Evolutionary conservation across 192 early-diverging fungal genomes (phyloP).

Genomic region (Pilobolus umbonatus): DNA sequence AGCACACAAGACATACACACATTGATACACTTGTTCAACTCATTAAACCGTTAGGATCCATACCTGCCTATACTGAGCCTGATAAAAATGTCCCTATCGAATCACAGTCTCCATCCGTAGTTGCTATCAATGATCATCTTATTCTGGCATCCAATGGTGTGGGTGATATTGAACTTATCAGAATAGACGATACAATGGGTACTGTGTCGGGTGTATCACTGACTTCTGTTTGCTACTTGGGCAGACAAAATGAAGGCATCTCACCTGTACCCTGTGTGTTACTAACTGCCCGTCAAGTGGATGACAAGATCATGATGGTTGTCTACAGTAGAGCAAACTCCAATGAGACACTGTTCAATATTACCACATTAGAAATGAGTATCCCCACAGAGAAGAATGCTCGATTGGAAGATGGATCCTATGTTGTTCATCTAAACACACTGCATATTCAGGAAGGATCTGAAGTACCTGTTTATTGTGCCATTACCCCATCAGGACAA

Average conservation of each 20-base stretch:
- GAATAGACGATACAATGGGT: slow-evolving; percentile 12
- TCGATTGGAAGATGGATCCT: neutral
- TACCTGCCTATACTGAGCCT: slow-evolving; percentile 28
- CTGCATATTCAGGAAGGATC: slow-evolving; percentile 42
- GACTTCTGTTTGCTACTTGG: slow-evolving; percentile 12
- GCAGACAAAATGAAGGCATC: slow-evolving; percentile 23
- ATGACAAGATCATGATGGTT: slow-evolving; percentile 21
- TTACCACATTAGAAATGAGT: slow-evolving; percentile 12
- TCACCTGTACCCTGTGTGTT: slow-evolving; percentile 33
- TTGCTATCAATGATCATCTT: slow-evolving; percentile 18
- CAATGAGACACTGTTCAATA: slow-evolving; percentile 14
- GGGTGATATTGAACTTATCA: slow-evolving; percentile 30
- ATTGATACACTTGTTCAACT: slow-evolving; percentile 14
- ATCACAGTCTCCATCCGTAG: slow-evolving; percentile 30
- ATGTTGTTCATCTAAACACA: neutral
- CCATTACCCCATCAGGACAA: slow-evolving; percentile 32
- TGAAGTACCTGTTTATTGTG: slow-evolving; percentile 51
- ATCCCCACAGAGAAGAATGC: neutral
- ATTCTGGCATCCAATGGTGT: slow-evolving; percentile 32
- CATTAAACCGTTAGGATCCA: slow-evolving; percentile 2
- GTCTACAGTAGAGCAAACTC: slow-evolving; percentile 9
- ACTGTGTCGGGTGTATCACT: neutral
- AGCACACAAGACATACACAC: neutral
- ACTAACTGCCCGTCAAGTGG: slow-evolving; percentile 24
- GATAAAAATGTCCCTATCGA: slow-evolving; percentile 5